Percentiles rank a stretch among this genome's conserved stretches.
These are phyloP conservation scores for Cyclanthera cordifolia DNA, from an alignment of 306 rosid genomes.

Conservation along the genomic window DNA sequence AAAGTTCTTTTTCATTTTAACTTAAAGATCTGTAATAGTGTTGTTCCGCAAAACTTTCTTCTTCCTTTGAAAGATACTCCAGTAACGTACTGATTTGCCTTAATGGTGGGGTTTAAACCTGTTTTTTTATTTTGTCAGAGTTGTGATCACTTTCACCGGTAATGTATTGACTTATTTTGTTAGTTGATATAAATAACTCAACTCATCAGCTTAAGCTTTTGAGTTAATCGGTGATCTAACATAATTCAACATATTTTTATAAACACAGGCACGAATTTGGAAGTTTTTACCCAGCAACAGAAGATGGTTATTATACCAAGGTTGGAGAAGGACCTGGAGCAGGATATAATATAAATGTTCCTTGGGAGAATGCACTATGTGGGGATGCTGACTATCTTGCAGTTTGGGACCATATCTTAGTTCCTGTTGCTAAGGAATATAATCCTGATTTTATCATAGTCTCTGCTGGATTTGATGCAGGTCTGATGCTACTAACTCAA, in stretches of 20 bases:
- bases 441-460: conserved; percentile 67
- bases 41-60: neutral
- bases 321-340: conserved; percentile 74
- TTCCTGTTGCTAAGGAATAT: conserved; percentile 78
- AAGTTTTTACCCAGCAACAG: conserved; percentile 57
- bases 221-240: no score
- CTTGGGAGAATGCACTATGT: conserved; percentile 86
- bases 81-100: no score
- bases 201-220: no score
- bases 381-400: conserved; percentile 94
- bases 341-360: conserved; percentile 86
- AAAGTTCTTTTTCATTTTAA: neutral
- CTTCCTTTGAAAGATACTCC: neutral
- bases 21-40: neutral
- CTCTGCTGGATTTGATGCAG: conserved; percentile 99
- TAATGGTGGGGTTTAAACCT: neutral
- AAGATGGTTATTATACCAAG: conserved; percentile 64
- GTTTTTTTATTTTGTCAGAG: neutral
- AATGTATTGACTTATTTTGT: conserved; percentile 19
- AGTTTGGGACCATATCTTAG: conserved; percentile 84
- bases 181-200: no score
- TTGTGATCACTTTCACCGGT: conserved; percentile 15
- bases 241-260: conserved; percentile 21
- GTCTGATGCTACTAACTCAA: conserved; percentile 21
- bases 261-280: conserved; percentile 79